Conservation (phyloP, 371 early-diverging fungal species). For the Encephalitozoon intestinalis region DNA sequence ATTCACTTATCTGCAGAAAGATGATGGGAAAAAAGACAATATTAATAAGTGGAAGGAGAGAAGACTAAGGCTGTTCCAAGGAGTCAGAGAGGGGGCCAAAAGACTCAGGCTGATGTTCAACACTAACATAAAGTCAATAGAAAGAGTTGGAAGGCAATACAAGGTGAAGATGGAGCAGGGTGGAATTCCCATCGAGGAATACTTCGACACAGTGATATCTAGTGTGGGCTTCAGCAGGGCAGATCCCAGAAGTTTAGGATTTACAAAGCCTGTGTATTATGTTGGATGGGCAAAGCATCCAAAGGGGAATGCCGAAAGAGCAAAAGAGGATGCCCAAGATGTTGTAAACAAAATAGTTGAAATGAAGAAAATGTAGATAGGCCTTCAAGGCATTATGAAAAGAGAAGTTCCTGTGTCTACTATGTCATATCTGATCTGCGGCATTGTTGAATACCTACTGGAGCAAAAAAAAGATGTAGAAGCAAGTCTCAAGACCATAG, state of each 20-base stretch:
- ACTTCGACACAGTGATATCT: slow-evolving; percentile 21
- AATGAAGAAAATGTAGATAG: background rate
- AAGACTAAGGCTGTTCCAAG: slow-evolving; percentile 8
- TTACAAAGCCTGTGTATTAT: slow-evolving; percentile 22
- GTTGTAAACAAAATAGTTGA: slow-evolving; percentile 5
- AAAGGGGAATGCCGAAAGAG: slow-evolving; percentile 17
- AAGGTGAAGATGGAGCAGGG: slow-evolving; percentile 1
- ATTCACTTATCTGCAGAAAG: background rate
- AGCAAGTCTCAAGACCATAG: slow-evolving; percentile 24
- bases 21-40: background rate
- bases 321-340: background rate
- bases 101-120: slow-evolving; percentile 19
- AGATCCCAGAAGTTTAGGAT: background rate
- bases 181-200: background rate
- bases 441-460: slow-evolving; percentile 13
- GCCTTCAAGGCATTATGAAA: background rate
- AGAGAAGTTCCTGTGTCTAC: slow-evolving; percentile 14
- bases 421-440: slow-evolving; percentile 18
- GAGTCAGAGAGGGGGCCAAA: background rate
- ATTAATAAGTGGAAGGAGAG: background rate
- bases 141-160: background rate
- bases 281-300: slow-evolving; percentile 43
- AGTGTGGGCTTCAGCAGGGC: slow-evolving; percentile 34
- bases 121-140: slow-evolving; percentile 4
- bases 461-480: slow-evolving; percentile 19